Evolutionary conservation across 1,284 basidiomycete species (phyloP).

Genomic region (Pseudozyma sp.): DNA sequence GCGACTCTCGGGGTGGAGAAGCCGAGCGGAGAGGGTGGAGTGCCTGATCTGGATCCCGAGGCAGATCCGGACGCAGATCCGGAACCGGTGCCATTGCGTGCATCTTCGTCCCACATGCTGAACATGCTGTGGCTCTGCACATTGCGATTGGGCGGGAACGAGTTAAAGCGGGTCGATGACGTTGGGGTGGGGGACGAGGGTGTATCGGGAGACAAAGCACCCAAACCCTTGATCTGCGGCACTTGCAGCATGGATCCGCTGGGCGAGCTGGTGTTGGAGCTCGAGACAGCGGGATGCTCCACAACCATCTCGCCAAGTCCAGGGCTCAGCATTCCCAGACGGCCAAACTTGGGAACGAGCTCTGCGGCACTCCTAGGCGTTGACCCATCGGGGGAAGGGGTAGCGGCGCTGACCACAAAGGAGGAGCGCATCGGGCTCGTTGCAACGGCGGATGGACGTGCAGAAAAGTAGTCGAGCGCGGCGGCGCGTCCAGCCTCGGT

Average conservation of each 20-base stretch:
- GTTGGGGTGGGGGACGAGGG: conserved; percentile 10
- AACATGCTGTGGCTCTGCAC: conserved; percentile 29
- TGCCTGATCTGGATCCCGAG: conserved; percentile 24
- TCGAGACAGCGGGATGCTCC: conserved; percentile 45
- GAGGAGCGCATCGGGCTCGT: conserved; percentile 36
- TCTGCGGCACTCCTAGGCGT: conserved; percentile 44
- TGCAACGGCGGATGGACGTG: conserved; percentile 34
- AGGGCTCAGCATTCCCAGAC: conserved; percentile 60
- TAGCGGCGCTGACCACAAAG: conserved; percentile 44
- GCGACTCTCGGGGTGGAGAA: conserved; percentile 27
- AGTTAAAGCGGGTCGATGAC: conserved; percentile 45
- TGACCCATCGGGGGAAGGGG: conserved; percentile 46
- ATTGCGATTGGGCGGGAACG: conserved; percentile 51
- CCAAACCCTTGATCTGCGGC: conserved; percentile 17
- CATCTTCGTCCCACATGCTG: conserved; percentile 35
- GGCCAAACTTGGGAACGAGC: conserved; percentile 48
- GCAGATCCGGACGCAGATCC: conserved; percentile 37
- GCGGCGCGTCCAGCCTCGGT: conserved; percentile 58
- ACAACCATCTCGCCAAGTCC: conserved; percentile 53
- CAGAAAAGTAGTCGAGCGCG: conserved; percentile 64
- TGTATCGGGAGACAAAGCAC: conserved; percentile 1
- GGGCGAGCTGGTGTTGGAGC: conserved; percentile 36
- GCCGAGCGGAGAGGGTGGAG: conserved; percentile 36
- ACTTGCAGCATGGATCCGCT: conserved; percentile 40
- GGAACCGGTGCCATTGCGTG: conserved; percentile 20